A percentile compares a stretch with the other conserved stretches of the same genome.
phyloP scores from a whole-genome alignment of 352 stramenopile species.

The Phytophthora meadii region DNA sequence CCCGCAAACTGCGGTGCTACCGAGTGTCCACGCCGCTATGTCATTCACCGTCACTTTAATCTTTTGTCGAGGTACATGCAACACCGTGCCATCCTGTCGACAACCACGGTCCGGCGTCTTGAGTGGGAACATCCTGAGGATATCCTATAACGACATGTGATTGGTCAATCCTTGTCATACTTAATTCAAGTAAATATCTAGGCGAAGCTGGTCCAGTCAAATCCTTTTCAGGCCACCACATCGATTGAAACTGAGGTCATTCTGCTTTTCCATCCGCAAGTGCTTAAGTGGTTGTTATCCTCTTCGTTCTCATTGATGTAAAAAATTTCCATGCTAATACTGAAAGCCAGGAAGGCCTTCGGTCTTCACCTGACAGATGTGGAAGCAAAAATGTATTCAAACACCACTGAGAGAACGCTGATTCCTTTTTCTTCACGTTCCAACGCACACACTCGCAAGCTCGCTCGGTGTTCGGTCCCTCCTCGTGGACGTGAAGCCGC shows the following conservation, averaged over 20 bases:
- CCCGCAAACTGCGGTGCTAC: too few relatives aligned
- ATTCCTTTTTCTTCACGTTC: background rate
- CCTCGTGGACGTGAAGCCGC: constrained; percentile 48
- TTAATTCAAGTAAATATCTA: constrained; percentile 5
- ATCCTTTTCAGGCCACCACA: background rate
- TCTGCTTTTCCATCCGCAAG: constrained; percentile 15
- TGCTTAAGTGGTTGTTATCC: background rate
- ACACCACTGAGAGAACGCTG: constrained; percentile 71
- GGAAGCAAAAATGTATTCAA: constrained; percentile 81
- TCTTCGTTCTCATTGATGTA: constrained; percentile 61
- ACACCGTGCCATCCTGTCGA: too few relatives aligned
- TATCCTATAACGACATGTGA: constrained; percentile 1
- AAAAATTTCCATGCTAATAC: constrained; percentile 87
- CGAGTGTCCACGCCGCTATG: too few relatives aligned
- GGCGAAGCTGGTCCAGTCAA: constrained; percentile 29
- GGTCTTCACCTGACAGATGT: constrained; percentile 46
- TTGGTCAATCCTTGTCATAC: constrained; percentile 17
- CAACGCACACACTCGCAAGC: constrained; percentile 41
- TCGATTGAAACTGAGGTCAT: constrained; percentile 2
- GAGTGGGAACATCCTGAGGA: background rate
- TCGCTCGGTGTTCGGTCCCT: constrained; percentile 68
- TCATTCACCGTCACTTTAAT: too few relatives aligned
- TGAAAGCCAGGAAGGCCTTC: constrained; percentile 46
- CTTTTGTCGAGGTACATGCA: too few relatives aligned
- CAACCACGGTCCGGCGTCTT: background rate